Evolutionary conservation across 495 filamentous ascomycete species (phyloP).

Genomic region (Xylaria venustula): DNA sequence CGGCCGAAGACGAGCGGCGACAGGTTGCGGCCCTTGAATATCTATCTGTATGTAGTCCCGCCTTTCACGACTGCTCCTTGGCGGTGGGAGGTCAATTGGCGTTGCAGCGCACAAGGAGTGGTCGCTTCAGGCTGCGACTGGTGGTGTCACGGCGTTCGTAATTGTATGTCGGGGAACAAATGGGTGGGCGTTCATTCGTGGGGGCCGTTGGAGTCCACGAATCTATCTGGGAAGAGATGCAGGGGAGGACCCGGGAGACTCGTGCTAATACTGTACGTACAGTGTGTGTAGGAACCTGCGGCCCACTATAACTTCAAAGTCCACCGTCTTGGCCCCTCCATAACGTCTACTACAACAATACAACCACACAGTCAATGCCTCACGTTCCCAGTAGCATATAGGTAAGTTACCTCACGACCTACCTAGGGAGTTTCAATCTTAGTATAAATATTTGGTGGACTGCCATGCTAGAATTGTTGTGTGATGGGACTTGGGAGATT

Average conservation of each 20-base stretch:
- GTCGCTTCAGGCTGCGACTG: neutral
- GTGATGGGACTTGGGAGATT: too few species aligned
- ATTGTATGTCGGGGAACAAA: neutral
- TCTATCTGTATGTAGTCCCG: neutral
- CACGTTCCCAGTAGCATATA: too few species aligned
- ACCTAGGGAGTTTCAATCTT: too few species aligned
- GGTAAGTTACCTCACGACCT: too few species aligned
- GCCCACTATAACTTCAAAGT: too few species aligned
- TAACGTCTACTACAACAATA: too few species aligned
- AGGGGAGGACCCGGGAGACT: neutral
- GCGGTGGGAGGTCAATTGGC: neutral
- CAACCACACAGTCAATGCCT: too few species aligned
- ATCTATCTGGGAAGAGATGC: neutral
- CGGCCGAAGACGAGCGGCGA: slow-evolving; percentile 5
- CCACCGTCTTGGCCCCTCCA: too few species aligned
- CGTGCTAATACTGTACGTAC: too few species aligned
- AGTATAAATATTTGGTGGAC: too few species aligned
- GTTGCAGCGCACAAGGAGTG: neutral
- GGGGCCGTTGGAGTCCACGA: neutral
- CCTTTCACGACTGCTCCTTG: neutral
- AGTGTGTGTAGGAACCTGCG: neutral
- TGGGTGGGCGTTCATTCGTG: neutral
- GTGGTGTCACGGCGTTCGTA: neutral
- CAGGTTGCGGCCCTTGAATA: neutral
- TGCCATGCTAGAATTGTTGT: too few species aligned